A percentile compares a stretch with the other conserved stretches of the same genome.
Evolutionary conservation across 176 grass and related monocot species (phyloP).

Genomic region (Zoysia pacifica): DNA sequence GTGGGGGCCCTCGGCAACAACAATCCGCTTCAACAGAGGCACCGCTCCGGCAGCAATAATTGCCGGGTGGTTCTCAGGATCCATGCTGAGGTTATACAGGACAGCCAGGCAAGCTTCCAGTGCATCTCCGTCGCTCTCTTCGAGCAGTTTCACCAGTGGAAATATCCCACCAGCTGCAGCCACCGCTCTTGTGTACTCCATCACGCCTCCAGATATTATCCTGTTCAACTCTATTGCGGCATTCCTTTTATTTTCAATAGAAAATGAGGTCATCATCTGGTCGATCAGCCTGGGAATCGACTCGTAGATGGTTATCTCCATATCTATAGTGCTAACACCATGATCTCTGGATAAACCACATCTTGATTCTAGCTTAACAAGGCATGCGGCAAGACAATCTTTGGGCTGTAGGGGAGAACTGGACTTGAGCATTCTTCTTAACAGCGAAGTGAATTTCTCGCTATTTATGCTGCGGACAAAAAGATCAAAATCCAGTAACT

Average conservation of each 20-base stretch:
- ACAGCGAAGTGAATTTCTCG: slow-evolving; percentile 31
- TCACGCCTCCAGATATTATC: slow-evolving; percentile 58
- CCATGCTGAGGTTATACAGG: slow-evolving; percentile 76
- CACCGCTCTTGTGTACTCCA: slow-evolving; percentile 60
- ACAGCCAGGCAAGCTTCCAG: slow-evolving; percentile 57
- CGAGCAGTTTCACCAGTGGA: slow-evolving; percentile 64
- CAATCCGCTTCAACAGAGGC: slow-evolving; percentile 59
- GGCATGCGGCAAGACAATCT: slow-evolving; percentile 58
- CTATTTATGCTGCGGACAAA: slow-evolving; percentile 48
- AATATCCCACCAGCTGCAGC: slow-evolving; percentile 67
- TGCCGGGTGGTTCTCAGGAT: slow-evolving; percentile 71
- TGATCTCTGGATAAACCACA: slow-evolving; percentile 37
- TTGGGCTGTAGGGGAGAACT: slow-evolving; percentile 57
- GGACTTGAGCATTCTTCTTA: slow-evolving; percentile 55
- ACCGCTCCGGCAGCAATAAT: slow-evolving; percentile 75
- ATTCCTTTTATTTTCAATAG: slow-evolving; percentile 44
- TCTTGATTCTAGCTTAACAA: slow-evolving; percentile 58
- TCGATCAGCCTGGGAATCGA: slow-evolving; percentile 66
- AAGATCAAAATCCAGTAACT: slow-evolving; percentile 59
- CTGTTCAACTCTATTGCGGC: slow-evolving; percentile 59
- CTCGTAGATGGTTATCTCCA: slow-evolving; percentile 61
- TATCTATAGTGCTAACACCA: slow-evolving; percentile 41
- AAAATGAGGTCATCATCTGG: slow-evolving; percentile 59
- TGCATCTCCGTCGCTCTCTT: slow-evolving; percentile 50
- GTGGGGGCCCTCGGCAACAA: slow-evolving; percentile 46